phyloP scores from a whole-genome alignment of 768 basidiomycete genomes.

The Crucibulum laeve region DNA sequence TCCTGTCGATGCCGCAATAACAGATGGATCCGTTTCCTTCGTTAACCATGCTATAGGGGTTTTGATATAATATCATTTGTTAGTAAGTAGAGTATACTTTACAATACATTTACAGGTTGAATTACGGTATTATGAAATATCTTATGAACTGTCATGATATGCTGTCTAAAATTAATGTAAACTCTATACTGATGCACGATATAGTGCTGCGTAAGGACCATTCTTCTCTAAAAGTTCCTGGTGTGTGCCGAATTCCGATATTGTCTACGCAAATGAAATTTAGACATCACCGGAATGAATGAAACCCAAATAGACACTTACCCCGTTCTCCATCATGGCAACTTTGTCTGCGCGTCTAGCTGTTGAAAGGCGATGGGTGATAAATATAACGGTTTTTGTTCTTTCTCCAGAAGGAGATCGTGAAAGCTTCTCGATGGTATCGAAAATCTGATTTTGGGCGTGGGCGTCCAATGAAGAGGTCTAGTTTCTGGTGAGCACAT shows the following conservation, averaged over 20 bases:
- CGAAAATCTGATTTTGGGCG: conserved; percentile 76
- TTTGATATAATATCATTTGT: background rate
- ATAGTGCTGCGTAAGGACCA: conserved; percentile 66
- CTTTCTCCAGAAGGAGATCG: conserved; percentile 51
- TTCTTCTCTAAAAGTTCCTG: conserved; percentile 55
- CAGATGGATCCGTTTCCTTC: conserved; percentile 62
- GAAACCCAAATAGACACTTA: conserved; percentile 19
- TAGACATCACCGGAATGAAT: conserved; percentile 6
- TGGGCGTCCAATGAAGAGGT: conserved; percentile 78
- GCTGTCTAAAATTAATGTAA: conserved; percentile 3
- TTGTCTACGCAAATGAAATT: conserved; percentile 39
- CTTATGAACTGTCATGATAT: background rate
- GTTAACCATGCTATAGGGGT: conserved; percentile 57
- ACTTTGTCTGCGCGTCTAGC: conserved; percentile 83
- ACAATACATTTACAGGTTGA: background rate
- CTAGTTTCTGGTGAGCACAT: conserved; percentile 27
- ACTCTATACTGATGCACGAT: conserved; percentile 59
- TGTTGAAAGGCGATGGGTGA: conserved; percentile 78
- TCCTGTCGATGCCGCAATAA: conserved; percentile 66
- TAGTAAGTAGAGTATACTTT: background rate
- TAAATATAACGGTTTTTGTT: conserved; percentile 74
- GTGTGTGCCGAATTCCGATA: conserved; percentile 75
- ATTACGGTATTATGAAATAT: conserved; percentile 1
- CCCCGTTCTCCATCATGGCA: conserved; percentile 81
- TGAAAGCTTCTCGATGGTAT: conserved; percentile 67